Percentiles rank a stretch among this genome's conserved stretches.
Evolutionary conservation across 176 grass and related monocot species (phyloP).

Genomic region (Saccharum officinarum): DNA sequence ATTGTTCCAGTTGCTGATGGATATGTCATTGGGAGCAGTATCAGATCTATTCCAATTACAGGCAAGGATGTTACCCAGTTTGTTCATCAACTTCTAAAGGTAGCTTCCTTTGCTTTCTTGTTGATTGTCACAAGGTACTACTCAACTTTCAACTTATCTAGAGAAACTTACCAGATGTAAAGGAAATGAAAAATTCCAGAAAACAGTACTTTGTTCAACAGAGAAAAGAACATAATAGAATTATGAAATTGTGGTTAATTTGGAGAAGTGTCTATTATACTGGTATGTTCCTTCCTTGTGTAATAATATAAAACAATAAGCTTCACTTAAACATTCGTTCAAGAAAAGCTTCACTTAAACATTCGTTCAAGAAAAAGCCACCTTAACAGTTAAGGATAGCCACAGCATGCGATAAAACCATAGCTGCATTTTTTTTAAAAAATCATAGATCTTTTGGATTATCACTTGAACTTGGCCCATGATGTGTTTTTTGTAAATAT

Average conservation of each 20-base stretch:
- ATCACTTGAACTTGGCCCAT: background rate
- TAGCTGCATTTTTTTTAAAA: background rate
- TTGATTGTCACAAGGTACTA: background rate
- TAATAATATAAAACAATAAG: background rate
- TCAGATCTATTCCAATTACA: slow-evolving; percentile 93
- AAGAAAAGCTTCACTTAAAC: background rate
- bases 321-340: background rate
- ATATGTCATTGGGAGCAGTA: slow-evolving; percentile 98
- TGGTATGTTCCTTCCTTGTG: background rate
- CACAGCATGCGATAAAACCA: background rate
- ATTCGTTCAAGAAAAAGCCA: background rate
- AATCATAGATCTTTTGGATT: background rate
- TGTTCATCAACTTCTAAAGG: slow-evolving; percentile 96
- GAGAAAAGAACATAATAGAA: background rate
- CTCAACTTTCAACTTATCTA: background rate
- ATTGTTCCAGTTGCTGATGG: slow-evolving; percentile 98
- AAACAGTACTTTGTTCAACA: background rate
- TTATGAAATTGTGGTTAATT: background rate
- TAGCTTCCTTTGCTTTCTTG: slow-evolving; percentile 39
- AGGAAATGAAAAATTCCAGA: background rate
- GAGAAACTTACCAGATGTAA: background rate
- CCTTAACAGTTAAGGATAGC: background rate
- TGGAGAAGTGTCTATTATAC: background rate
- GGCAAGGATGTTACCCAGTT: slow-evolving; percentile 98
- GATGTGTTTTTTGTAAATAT: slow-evolving; percentile 1